Percentiles rank a stretch among this genome's conserved stretches.
Evolutionary conservation across 177 flowering plant genomes (phyloP).

Genomic region (Tripterygium wilfordii): DNA sequence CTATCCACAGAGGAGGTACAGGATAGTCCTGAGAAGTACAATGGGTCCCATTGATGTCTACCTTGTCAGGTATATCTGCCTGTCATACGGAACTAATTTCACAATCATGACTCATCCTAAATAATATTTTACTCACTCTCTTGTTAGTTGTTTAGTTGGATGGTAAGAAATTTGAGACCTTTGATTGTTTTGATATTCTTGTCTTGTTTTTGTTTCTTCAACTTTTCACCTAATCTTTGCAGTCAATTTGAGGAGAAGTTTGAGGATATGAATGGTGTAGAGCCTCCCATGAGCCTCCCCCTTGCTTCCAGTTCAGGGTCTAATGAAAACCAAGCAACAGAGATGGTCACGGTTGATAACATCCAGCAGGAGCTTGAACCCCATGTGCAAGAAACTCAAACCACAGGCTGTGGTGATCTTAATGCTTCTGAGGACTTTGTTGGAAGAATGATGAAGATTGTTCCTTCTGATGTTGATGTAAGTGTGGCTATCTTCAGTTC

Average conservation of each 20-base stretch:
- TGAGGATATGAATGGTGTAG: constrained; percentile 52
- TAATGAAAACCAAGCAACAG: constrained; percentile 30
- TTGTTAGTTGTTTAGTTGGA: background rate
- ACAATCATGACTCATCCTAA: background rate
- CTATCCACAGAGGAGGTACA: constrained; percentile 71
- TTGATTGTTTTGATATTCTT: background rate
- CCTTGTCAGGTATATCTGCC: constrained; percentile 64
- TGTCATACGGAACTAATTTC: background rate
- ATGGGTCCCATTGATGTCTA: constrained; percentile 91
- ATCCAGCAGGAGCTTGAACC: constrained; percentile 26
- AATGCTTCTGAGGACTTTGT: constrained; percentile 49
- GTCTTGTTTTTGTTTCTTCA: background rate
- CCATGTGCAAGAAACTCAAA: constrained; percentile 29
- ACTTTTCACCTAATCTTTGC: background rate
- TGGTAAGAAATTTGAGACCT: too few species aligned
- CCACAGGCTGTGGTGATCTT: constrained; percentile 31
- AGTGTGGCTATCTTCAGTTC: constrained; percentile 36
- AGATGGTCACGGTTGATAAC: constrained; percentile 19
- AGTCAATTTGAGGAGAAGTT: constrained; percentile 97
- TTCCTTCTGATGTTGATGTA: constrained; percentile 83
- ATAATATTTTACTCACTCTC: too few species aligned
- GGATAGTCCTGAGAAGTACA: constrained; percentile 82
- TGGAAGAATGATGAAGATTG: constrained; percentile 81
- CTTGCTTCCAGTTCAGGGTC: constrained; percentile 48
- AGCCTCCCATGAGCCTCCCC: constrained; percentile 36